Conservation (phyloP, 1,139 yeast genomes). For the Candida glucosophila region DNA sequence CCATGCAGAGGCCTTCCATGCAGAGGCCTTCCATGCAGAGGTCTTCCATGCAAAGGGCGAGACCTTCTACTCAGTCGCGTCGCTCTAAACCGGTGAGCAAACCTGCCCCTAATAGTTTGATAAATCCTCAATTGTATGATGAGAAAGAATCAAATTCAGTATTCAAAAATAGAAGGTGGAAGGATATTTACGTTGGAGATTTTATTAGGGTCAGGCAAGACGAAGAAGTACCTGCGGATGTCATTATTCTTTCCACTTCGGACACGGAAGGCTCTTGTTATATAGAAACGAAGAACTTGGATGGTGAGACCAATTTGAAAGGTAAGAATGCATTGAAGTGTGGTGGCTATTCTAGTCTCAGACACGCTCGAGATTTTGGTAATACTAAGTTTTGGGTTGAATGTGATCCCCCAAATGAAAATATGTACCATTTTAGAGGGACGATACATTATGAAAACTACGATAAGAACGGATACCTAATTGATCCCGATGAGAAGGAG, state of each 20-base stretch:
- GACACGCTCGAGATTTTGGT: conserved; percentile 65
- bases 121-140: conserved; percentile 22
- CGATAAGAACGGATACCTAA: conserved; percentile 27
- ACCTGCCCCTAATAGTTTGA: conserved; percentile 16
- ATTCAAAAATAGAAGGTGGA: conserved; percentile 77
- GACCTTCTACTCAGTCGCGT: conserved; percentile 9
- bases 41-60: conserved; percentile 3
- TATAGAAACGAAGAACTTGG: conserved; percentile 88
- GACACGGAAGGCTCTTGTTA: conserved; percentile 88
- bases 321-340: conserved; percentile 67
- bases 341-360: conserved; percentile 47
- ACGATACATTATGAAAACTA: conserved; percentile 56
- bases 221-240: conserved; percentile 92
- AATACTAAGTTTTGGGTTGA: conserved; percentile 76
- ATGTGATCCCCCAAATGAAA: conserved; percentile 83
- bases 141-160: conserved; percentile 14
- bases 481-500: conserved; percentile 48
- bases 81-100: conserved; percentile 6
- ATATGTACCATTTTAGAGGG: conserved; percentile 81
- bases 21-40: too few species aligned
- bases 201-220: conserved; percentile 74
- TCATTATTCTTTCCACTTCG: conserved; percentile 70
- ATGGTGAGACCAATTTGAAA: conserved; percentile 93
- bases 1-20: too few species aligned
- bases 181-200: conserved; percentile 84